Conservation (phyloP, 768 basidiomycete genomes). For the Tricholoma terreum region DNA sequence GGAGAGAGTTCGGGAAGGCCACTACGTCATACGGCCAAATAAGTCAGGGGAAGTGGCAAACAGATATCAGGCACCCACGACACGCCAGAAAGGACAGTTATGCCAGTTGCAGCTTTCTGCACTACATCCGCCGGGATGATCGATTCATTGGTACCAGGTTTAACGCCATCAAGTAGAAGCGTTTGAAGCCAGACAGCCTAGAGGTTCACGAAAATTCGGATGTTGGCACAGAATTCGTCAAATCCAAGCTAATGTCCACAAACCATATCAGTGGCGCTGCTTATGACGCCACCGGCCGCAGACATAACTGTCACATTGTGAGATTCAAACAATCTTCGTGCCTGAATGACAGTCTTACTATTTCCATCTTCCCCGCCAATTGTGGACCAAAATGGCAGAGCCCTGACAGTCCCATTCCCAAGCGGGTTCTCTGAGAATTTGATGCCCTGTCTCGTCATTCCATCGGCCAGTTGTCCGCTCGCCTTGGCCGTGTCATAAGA, state of each 20-base stretch:
- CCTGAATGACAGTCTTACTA: conserved; percentile 7
- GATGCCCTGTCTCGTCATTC: conserved; percentile 16
- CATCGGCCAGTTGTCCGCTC: conserved; percentile 24
- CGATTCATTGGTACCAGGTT: conserved; percentile 18
- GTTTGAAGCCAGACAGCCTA: conserved; percentile 30
- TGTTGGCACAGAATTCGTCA: neutral
- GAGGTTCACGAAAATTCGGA: neutral
- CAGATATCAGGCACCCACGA: neutral
- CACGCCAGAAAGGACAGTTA: neutral
- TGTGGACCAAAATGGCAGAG: conserved; percentile 18
- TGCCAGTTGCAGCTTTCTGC: neutral
- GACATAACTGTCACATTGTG: conserved; percentile 14
- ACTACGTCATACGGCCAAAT: neutral
- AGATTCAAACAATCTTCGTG: neutral
- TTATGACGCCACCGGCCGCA: conserved; percentile 29
- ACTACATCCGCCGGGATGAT: conserved; percentile 18
- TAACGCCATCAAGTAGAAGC: conserved; percentile 23
- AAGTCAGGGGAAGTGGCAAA: neutral
- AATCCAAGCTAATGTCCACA: neutral
- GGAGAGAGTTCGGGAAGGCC: conserved; percentile 22
- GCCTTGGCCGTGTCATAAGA: conserved; percentile 22
- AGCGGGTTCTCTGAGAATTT: conserved; percentile 19
- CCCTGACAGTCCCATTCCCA: conserved; percentile 17
- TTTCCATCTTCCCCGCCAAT: conserved; percentile 21
- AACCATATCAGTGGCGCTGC: conserved; percentile 25